Conservation (phyloP, 768 basidiomycete species). For the Coprinopsis strossmayeri region DNA sequence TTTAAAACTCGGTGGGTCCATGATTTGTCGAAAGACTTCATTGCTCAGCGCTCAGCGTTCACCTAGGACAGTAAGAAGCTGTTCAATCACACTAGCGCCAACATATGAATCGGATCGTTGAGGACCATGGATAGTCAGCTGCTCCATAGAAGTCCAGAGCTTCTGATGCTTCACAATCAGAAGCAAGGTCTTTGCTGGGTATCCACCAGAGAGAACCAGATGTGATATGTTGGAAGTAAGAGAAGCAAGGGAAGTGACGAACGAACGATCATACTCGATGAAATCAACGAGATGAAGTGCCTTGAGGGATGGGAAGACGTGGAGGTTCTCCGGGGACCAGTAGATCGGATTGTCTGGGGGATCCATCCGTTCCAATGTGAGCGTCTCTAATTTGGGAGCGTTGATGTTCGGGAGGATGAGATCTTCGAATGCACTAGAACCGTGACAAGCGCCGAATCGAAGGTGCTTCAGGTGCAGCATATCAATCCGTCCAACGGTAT, state of each 20-base stretch:
- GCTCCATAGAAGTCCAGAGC: neutral
- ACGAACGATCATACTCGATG: neutral
- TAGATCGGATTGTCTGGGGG: neutral
- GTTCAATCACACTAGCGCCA: no score
- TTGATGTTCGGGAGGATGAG: conserved; percentile 7
- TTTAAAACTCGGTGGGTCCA: no score
- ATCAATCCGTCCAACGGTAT: neutral
- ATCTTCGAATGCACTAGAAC: conserved; percentile 1
- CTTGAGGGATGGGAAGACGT: neutral
- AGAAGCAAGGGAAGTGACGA: neutral
- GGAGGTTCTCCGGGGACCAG: neutral
- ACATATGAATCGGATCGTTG: no score
- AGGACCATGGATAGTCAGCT: neutral
- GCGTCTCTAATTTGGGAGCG: conserved; percentile 1
- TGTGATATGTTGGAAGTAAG: conserved; percentile 2
- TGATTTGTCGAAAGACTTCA: no score
- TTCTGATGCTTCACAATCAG: neutral
- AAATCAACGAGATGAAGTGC: conserved; percentile 3
- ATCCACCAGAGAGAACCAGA: neutral
- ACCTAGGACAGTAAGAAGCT: no score
- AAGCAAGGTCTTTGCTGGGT: neutral
- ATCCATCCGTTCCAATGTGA: neutral
- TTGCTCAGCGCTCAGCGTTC: no score
- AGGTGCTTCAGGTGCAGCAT: conserved; percentile 6
- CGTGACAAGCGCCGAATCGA: neutral